Evolutionary conservation across 345 rosid species (phyloP), one percentile per base, ranked within the genome.

Genomic region (Carallia pectinifolia): DNA sequence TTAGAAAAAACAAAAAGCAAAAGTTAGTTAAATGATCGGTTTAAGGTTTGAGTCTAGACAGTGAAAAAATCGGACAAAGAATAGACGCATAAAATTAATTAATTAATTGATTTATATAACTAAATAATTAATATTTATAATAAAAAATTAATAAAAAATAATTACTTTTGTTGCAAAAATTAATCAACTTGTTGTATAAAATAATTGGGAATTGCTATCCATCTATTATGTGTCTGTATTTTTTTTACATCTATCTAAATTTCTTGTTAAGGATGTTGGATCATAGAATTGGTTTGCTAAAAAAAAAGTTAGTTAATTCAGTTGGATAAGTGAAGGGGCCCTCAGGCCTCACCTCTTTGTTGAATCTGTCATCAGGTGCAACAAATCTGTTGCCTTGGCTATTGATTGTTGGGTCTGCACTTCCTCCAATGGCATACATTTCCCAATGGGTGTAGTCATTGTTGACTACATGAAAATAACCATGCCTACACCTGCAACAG

Each of bases 361-460:
- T 75, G 70, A 65, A 75, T 63, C 71, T 60, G 52, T 7, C 2
- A 48, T 70, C 71, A 33, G 79, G 79, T 16, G 79, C 79, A 16
- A 54, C 58, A 71, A 76, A 76, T 71, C 79, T 76, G 15, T 76
- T 76, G 58, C 79, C 75, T 60, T 76, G 75, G 67, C 79, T 76
- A 40, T 70, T 76, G 38, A 76, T 76, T 29, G 75, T 76, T 2
- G 79, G 79, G 15, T 12, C 39, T 47, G 79, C 79, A 40, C 79
- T 76, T 18, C 79, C 79, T 65, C 79, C 79, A 65, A 76, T 70
- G 67, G 79, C 79, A 23, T 76, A 76, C 79, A 76, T 75, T 65
- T 70, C 79, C 79, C 79, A 75, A 52, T 75, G 79, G 27, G 74
- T 70, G 48, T 75, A 75, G 70, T 75, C 79, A 31, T 75, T 75